A percentile compares a stretch with the other conserved stretches of the same genome.
These are phyloP conservation scores for Neophaeococcomyces mojaviensis DNA, from an alignment of 2,329 filamentous ascomycete species.

Conservation along the genomic window DNA sequence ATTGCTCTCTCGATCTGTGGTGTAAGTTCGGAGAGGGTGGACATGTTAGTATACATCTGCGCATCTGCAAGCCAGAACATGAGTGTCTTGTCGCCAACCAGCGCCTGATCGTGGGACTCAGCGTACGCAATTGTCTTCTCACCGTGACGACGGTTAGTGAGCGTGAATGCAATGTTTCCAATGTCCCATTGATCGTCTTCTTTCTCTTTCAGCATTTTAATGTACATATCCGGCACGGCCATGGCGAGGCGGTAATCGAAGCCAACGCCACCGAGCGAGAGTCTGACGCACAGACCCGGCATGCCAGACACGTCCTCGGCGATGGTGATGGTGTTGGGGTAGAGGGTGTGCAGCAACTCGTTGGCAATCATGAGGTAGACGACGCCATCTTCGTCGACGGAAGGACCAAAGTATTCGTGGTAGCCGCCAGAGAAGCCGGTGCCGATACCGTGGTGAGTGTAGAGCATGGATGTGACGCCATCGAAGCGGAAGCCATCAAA, in stretches of 20 bases:
- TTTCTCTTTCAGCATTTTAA: slow-evolving; percentile 94
- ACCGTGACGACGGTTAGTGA: slow-evolving; percentile 87
- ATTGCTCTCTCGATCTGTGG: slow-evolving; percentile 84
- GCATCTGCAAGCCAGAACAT: slow-evolving; percentile 99
- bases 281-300: slow-evolving; percentile 85
- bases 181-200: slow-evolving; percentile 90
- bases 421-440: slow-evolving; percentile 98
- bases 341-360: slow-evolving; percentile 86
- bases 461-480: slow-evolving; percentile 97
- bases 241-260: slow-evolving; percentile 97
- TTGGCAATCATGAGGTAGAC: slow-evolving; percentile 96
- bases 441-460: slow-evolving; percentile 90
- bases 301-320: slow-evolving; percentile 98
- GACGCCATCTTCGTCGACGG: slow-evolving; percentile 86
- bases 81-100: slow-evolving; percentile 92
- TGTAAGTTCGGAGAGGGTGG: slow-evolving; percentile 71
- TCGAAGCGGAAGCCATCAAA: slow-evolving; percentile 98
- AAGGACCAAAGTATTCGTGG: slow-evolving; percentile 89
- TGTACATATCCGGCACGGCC: slow-evolving; percentile 98
- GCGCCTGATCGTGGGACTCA: slow-evolving; percentile 93
- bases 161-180: slow-evolving; percentile 70
- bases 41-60: slow-evolving; percentile 98
- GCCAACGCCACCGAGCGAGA: slow-evolving; percentile 81
- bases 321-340: slow-evolving; percentile 80
- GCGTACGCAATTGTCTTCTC: slow-evolving; percentile 98